Percentiles rank a stretch among this genome's conserved stretches.
Evolutionary conservation across 352 stramenopile genomes (phyloP).

Genomic region (Globisporangium acanthophoron): DNA sequence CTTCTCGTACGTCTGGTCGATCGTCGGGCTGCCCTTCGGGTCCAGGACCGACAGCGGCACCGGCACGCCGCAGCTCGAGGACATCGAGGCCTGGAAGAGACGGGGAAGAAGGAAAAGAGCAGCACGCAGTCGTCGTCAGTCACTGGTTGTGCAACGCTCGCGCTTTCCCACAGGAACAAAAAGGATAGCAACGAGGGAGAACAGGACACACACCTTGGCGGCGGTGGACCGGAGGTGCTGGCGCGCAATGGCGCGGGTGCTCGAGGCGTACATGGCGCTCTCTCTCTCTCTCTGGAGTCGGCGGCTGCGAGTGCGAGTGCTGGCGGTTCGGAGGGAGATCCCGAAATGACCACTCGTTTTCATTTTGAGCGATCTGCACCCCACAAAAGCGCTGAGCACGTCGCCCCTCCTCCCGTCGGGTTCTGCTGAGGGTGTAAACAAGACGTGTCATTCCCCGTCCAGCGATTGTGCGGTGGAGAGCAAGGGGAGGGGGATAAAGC

Average conservation of each 20-base stretch:
- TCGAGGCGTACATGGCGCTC: conserved; percentile 44
- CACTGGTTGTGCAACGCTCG: neutral
- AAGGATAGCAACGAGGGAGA: neutral
- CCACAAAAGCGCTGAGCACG: neutral
- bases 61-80: conserved; percentile 59
- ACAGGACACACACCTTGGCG: conserved; percentile 35
- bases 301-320: neutral
- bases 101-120: conserved; percentile 1
- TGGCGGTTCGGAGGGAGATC: conserved; percentile 52
- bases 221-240: conserved; percentile 66
- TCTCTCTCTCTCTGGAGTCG: conserved; percentile 8
- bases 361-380: neutral
- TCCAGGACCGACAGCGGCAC: conserved; percentile 88
- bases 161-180: neutral
- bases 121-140: conserved; percentile 8
- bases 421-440: neutral
- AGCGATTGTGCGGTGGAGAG: neutral
- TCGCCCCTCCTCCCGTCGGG: conserved; percentile 11
- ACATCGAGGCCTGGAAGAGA: conserved; percentile 46
- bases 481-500: conserved; percentile 1
- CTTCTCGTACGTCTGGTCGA: conserved; percentile 91
- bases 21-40: conserved; percentile 88
- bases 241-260: conserved; percentile 42
- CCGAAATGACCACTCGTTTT: conserved; percentile 68
- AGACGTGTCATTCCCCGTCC: neutral